A percentile compares a stretch with the other conserved stretches of the same genome.
phyloP scores from a whole-genome alignment of 2,329 filamentous ascomycete species.

The Fusarium sp. region DNA sequence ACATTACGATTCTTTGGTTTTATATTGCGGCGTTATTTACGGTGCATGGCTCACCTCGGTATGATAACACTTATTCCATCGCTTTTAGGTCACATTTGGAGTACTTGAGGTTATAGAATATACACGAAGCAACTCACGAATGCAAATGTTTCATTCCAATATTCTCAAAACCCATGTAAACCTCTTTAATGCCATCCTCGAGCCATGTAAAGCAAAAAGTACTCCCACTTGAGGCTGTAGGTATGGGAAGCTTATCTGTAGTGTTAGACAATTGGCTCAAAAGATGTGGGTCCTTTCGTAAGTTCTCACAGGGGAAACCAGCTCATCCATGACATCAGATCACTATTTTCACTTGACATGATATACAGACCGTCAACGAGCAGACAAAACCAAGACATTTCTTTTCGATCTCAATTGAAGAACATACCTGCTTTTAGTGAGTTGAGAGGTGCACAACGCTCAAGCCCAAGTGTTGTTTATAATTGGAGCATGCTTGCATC shows the following conservation, averaged over 20 bases:
- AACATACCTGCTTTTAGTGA: neutral
- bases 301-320: slow-evolving; percentile 20
- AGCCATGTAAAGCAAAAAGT: neutral
- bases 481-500: slow-evolving; percentile 42
- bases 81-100: slow-evolving; percentile 1
- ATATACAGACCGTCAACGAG: slow-evolving; percentile 7
- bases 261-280: slow-evolving; percentile 41
- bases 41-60: neutral
- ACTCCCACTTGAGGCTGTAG: neutral
- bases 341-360: slow-evolving; percentile 18
- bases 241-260: neutral
- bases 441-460: rapidly evolving
- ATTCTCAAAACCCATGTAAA: neutral
- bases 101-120: slow-evolving; percentile 11
- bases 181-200: neutral
- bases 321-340: slow-evolving; percentile 45
- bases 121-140: slow-evolving; percentile 24
- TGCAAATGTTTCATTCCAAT: neutral
- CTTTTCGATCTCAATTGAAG: neutral
- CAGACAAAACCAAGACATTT: neutral
- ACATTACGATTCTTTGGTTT: neutral
- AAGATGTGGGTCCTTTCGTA: slow-evolving; percentile 32
- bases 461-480: neutral
- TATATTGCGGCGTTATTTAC: neutral
- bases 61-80: slow-evolving; percentile 9